A percentile compares a stretch with the other conserved stretches of the same genome.
phyloP scores from a whole-genome alignment of 2,329 filamentous ascomycete species.

The Phaeosphaeriaceae sp. region DNA sequence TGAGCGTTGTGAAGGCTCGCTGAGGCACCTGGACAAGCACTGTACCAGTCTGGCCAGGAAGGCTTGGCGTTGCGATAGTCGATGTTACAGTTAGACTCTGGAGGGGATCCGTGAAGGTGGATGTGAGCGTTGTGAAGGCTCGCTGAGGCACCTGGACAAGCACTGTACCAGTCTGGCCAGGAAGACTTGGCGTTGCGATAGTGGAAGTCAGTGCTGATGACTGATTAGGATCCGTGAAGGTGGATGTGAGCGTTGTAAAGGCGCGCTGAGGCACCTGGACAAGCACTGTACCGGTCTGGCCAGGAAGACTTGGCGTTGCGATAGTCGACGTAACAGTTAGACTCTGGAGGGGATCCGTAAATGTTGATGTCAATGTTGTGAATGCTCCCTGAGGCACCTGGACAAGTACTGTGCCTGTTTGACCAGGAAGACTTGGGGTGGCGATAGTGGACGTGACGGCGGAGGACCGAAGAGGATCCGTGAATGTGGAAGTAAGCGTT shows the following conservation, averaged over 20 bases:
- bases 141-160: not conserved
- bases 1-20: not conserved
- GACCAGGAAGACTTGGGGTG: not conserved
- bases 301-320: not conserved
- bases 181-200: not conserved
- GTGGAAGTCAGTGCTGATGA: not conserved
- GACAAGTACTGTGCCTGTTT: not conserved
- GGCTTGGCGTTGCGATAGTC: not conserved
- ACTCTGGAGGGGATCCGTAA: not conserved
- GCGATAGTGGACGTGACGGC: not conserved
- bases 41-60: not conserved
- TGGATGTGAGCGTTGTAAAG: not conserved
- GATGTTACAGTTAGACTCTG: not conserved
- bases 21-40: not conserved
- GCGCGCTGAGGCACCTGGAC: not conserved
- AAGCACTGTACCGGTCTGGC: not conserved
- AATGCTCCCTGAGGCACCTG: not conserved
- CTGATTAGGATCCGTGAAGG: too few relatives aligned
- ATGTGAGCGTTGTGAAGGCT: not conserved
- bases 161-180: not conserved
- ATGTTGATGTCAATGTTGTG: not conserved
- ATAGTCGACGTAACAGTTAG: not conserved
- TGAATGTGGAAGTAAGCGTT: not conserved
- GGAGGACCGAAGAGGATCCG: not conserved
- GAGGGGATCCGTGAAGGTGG: not conserved